Percentiles rank a stretch among this genome's conserved stretches.
Evolutionary conservation across 257 asterid species (phyloP).

Genomic region (Lycium barbarum): DNA sequence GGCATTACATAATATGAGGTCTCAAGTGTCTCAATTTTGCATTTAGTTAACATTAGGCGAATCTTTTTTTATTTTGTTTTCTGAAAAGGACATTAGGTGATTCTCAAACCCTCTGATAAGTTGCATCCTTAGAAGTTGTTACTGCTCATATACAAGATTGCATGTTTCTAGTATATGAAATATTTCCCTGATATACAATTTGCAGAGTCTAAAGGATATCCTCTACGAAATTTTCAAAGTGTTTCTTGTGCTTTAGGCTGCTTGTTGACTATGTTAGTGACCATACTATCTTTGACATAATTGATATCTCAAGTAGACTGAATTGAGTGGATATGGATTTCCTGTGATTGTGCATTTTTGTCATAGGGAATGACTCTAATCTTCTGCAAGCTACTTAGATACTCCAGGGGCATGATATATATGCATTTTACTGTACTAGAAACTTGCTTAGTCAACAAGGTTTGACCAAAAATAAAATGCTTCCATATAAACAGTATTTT

Average conservation of each 20-base stretch:
- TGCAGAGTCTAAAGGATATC: background rate
- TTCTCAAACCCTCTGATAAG: background rate
- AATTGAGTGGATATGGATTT: background rate
- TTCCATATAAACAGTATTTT: background rate
- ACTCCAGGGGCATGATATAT: background rate
- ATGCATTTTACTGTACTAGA: background rate
- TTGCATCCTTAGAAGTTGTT: background rate
- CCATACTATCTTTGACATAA: background rate
- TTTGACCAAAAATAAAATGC: background rate
- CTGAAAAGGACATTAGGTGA: background rate
- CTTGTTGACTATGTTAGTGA: background rate
- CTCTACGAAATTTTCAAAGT: background rate
- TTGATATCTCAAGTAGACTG: background rate
- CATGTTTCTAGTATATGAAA: background rate
- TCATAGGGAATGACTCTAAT: background rate
- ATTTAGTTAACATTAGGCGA: background rate
- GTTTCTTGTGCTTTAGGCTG: background rate
- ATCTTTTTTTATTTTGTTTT: background rate
- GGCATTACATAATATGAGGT: background rate
- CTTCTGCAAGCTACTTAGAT: background rate
- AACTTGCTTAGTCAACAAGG: background rate
- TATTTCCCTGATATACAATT: background rate
- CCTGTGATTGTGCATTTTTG: background rate
- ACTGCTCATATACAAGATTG: background rate
- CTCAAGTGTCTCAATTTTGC: background rate